Evolutionary conservation across 345 rosid species (phyloP).

Genomic region (Eucalyptus decipiens): DNA sequence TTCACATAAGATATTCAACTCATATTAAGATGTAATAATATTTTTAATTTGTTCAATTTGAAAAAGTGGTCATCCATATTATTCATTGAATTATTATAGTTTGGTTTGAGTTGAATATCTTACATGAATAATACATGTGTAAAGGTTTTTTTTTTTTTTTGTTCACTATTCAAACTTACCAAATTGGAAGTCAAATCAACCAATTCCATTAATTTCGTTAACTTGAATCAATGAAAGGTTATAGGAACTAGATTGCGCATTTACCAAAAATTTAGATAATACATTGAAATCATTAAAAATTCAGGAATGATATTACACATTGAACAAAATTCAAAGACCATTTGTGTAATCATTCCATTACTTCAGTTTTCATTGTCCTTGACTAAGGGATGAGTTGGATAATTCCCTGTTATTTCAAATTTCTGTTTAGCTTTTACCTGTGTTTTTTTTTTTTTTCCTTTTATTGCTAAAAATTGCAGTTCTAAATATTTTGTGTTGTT

Average conservation of each 20-base stretch:
- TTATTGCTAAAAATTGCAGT: not conserved
- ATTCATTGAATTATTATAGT: not conserved
- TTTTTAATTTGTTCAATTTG: not conserved
- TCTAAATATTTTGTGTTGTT: not conserved
- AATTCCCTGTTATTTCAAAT: too few species aligned
- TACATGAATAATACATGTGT: not conserved
- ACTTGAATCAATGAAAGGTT: not conserved
- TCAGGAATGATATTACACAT: fast-evolving
- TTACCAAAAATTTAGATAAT: too few species aligned
- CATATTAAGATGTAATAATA: not conserved
- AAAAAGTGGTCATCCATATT: not conserved
- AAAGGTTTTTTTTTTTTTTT: too few species aligned
- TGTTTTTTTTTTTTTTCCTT: fast-evolving
- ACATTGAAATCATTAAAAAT: not conserved
- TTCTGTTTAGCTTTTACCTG: not conserved
- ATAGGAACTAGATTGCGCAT: not conserved
- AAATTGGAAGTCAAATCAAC: not conserved
- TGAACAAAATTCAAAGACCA: not conserved
- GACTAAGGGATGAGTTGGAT: not conserved
- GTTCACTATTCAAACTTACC: not conserved
- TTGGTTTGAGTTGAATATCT: not conserved
- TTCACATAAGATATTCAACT: too few species aligned
- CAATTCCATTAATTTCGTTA: too few species aligned
- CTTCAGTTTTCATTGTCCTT: not conserved
- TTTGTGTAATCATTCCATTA: too few species aligned